Percentiles rank a stretch among this genome's conserved stretches.
These are phyloP conservation scores for Coniochaeta sp. DNA, from an alignment of 2,329 filamentous ascomycete species.

Conservation along the genomic window DNA sequence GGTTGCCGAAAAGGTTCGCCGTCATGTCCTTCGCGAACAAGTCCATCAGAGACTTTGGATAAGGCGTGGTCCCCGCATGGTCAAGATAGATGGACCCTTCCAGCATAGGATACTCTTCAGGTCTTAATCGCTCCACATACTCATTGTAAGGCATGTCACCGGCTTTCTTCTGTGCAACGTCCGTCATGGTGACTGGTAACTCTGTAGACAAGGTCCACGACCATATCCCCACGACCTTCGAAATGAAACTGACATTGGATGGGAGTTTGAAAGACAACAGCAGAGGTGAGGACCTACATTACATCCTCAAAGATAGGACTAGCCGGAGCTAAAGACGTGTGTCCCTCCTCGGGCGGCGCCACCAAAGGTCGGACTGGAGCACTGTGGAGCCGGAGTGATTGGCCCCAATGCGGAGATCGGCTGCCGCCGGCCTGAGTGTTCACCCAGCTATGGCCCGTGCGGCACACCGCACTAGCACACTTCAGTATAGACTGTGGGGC, in stretches of 20 bases:
- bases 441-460: not conserved
- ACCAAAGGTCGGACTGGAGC: not conserved
- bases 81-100: slow-evolving; percentile 75
- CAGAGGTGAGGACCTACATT: not conserved
- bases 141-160: slow-evolving; percentile 40
- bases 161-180: not conserved
- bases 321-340: not conserved
- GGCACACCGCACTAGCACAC: not conserved
- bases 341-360: not conserved
- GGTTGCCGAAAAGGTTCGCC: slow-evolving; percentile 76
- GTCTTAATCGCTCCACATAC: slow-evolving; percentile 49
- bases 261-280: not conserved
- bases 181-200: not conserved
- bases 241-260: not conserved
- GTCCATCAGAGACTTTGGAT: slow-evolving; percentile 73
- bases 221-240: not conserved
- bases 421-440: not conserved
- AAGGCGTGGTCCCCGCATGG: slow-evolving; percentile 87
- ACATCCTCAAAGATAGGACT: not conserved
- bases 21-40: slow-evolving; percentile 73
- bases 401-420: not conserved
- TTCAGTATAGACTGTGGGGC: not conserved
- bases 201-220: not conserved
- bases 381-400: not conserved
- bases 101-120: slow-evolving; percentile 62